phyloP scores from a whole-genome alignment of 1,284 basidiomycete species.

The Tylopilus sp. region DNA sequence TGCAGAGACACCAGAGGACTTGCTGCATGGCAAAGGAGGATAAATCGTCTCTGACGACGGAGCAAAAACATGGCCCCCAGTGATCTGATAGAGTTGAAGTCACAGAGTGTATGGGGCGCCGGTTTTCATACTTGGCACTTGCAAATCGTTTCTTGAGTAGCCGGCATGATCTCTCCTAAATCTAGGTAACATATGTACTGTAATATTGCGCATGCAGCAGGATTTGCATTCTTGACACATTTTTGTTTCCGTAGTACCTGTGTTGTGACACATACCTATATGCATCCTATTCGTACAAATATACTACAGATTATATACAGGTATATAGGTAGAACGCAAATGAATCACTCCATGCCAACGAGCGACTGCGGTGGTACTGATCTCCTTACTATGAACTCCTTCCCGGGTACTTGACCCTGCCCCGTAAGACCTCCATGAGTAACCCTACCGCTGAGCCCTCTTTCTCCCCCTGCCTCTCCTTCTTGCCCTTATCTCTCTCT shows the following conservation, averaged over 20 bases:
- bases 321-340: conserved; percentile 4
- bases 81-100: not conserved
- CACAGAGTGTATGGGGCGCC: not conserved
- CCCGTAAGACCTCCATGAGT: conserved; percentile 41
- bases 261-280: conserved; percentile 14
- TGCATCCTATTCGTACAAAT: not conserved
- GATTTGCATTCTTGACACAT: not conserved
- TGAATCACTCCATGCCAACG: not conserved
- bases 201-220: not conserved
- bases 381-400: conserved; percentile 18
- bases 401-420: conserved; percentile 38
- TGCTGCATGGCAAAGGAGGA: conserved; percentile 26
- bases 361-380: not conserved
- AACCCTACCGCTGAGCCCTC: conserved; percentile 44
- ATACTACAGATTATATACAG: conserved; percentile 4
- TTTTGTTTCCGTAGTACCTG: not conserved
- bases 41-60: not conserved
- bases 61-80: not conserved
- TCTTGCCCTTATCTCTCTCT: conserved; percentile 39
- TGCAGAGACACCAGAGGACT: conserved; percentile 34
- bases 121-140: not conserved
- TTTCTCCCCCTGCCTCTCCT: conserved; percentile 39
- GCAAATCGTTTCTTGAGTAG: conserved; percentile 6
- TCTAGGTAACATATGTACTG: not conserved
- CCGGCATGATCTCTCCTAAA: not conserved